Conservation (phyloP, 805 yeast species). For the Monosporozyma aquatica region DNA sequence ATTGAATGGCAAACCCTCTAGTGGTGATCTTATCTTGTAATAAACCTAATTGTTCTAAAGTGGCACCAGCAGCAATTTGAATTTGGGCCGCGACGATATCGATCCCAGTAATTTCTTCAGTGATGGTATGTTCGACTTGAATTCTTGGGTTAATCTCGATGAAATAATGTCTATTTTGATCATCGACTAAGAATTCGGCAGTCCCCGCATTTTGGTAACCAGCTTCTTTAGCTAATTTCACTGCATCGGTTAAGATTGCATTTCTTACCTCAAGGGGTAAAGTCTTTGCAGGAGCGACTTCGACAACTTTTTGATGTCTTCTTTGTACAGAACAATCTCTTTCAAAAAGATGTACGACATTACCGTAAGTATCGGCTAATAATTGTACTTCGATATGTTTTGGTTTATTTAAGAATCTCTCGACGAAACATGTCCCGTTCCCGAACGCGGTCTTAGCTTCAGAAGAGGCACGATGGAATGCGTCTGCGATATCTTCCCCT, state of each 20-base stretch:
- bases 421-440: conserved; percentile 96
- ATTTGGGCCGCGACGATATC: conserved; percentile 97
- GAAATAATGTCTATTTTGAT: conserved; percentile 89
- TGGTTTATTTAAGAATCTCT: conserved; percentile 88
- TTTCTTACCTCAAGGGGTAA: conserved; percentile 77
- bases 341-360: conserved; percentile 90
- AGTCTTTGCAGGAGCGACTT: conserved; percentile 94
- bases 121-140: conserved; percentile 97
- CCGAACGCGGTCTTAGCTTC: conserved; percentile 97
- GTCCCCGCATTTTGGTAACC: conserved; percentile 97
- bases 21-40: conserved; percentile 91
- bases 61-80: conserved; percentile 97
- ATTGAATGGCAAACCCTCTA: conserved; percentile 96
- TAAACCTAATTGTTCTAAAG: conserved; percentile 81
- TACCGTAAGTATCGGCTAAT: conserved; percentile 88
- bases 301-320: conserved; percentile 98
- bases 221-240: conserved; percentile 77
- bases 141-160: conserved; percentile 97
- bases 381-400: conserved; percentile 97
- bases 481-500: conserved; percentile 87
- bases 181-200: conserved; percentile 92
- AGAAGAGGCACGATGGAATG: conserved; percentile 85
- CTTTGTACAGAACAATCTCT: conserved; percentile 99
- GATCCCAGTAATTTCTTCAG: conserved; percentile 97
- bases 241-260: conserved; percentile 91